A percentile compares a stretch with the other conserved stretches of the same genome.
Conservation (phyloP, 2,329 filamentous ascomycete species). For the Arthrobotrys conoides region DNA sequence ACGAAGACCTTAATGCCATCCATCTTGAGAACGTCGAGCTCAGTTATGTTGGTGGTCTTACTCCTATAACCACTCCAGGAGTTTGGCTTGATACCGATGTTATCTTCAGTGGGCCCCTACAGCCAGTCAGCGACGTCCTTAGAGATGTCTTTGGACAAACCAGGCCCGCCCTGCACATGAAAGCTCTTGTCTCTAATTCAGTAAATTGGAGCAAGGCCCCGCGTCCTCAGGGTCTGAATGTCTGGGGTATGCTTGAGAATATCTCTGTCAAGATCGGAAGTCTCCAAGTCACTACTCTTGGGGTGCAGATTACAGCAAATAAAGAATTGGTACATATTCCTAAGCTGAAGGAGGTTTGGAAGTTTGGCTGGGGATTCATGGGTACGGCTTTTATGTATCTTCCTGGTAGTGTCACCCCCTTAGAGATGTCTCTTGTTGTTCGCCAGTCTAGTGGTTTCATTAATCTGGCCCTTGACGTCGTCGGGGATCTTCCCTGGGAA, state of each 20-base stretch:
- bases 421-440: conserved; percentile 15
- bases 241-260: conserved; percentile 35
- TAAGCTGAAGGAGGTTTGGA: conserved; percentile 1
- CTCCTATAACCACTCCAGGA: conserved; percentile 9
- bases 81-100: conserved; percentile 27
- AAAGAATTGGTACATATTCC: conserved; percentile 1
- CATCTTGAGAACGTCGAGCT: conserved; percentile 17
- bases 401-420: conserved; percentile 22
- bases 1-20: conserved; percentile 30
- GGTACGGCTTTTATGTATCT: conserved; percentile 19
- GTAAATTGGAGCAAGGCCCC: conserved; percentile 6
- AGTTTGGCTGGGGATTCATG: conserved; percentile 28
- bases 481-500: conserved; percentile 23
- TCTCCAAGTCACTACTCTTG: conserved; percentile 1
- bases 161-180: conserved; percentile 19
- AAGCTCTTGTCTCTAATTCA: neutral
- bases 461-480: conserved; percentile 5
- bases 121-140: conserved; percentile 26
- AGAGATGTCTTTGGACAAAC: conserved; percentile 19
- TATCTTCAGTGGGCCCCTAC: conserved; percentile 26
- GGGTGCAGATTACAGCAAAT: conserved; percentile 7
- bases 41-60: conserved; percentile 13
- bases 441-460: conserved; percentile 1
- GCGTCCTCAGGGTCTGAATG: conserved; percentile 5
- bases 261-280: conserved; percentile 15